Evolutionary conservation across 345 rosid species (phyloP).

Genomic region (Rhizophora mangle): DNA sequence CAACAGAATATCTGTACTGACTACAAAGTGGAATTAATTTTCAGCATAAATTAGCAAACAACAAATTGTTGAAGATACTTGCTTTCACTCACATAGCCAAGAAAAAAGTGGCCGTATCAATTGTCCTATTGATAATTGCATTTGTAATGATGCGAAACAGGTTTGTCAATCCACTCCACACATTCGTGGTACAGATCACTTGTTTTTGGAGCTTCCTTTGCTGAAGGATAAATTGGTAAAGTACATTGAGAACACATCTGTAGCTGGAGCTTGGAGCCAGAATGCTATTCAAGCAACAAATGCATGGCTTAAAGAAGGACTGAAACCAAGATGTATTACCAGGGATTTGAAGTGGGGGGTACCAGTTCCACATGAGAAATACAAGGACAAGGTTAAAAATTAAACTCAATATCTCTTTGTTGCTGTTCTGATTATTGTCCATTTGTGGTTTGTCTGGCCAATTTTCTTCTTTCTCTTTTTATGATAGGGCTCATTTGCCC

Average conservation of each 20-base stretch:
- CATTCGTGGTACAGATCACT: slow-evolving; percentile 49
- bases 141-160: slow-evolving; percentile 37
- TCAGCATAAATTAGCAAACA: neutral
- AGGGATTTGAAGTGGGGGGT: slow-evolving; percentile 99
- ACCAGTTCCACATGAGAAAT: slow-evolving; percentile 89
- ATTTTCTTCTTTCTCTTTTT: neutral
- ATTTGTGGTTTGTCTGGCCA: neutral
- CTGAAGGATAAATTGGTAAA: slow-evolving; percentile 69
- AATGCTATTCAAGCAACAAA: slow-evolving; percentile 88
- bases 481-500: neutral
- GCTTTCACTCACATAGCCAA: too few relatives aligned
- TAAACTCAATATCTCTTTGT: neutral
- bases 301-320: slow-evolving; percentile 94
- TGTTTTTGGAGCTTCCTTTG: slow-evolving; percentile 85
- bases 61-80: too few relatives aligned
- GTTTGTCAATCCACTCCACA: slow-evolving; percentile 38
- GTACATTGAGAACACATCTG: slow-evolving; percentile 67
- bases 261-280: slow-evolving; percentile 90
- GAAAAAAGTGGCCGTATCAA: too few relatives aligned
- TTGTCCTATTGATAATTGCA: neutral
- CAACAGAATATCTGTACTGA: too few relatives aligned
- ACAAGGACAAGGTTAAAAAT: slow-evolving; percentile 33
- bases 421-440: neutral
- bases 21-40: neutral
- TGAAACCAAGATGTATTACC: slow-evolving; percentile 81